A percentile compares a stretch with the other conserved stretches of the same genome.
phyloP scores from a whole-genome alignment of 75 land plant species.

The Adiantum capillusveneris region DNA sequence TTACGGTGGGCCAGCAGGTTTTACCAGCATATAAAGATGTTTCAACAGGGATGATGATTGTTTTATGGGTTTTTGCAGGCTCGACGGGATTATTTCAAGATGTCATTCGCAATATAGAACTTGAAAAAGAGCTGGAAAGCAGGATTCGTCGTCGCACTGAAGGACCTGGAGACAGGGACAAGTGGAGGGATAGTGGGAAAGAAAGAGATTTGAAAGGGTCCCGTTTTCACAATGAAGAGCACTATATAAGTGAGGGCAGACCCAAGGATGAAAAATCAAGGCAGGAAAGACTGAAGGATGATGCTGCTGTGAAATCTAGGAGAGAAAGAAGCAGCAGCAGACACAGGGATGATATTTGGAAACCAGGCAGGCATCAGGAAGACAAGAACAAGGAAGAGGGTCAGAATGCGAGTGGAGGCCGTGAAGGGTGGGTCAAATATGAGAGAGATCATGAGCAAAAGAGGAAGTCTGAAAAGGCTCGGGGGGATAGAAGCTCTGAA shows the following conservation, averaged over 20 bases:
- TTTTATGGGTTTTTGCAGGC: no score
- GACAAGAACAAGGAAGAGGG: slow-evolving; percentile 4
- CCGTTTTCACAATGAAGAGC: background rate
- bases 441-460: slow-evolving; percentile 3
- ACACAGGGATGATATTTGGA: background rate
- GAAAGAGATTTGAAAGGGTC: slow-evolving; percentile 19
- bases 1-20: no score
- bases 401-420: background rate
- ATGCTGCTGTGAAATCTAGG: background rate
- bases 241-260: background rate
- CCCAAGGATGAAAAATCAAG: background rate
- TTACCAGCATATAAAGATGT: no score
- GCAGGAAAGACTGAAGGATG: background rate
- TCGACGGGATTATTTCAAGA: slow-evolving; percentile 17
- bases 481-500: background rate
- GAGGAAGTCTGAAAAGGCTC: background rate
- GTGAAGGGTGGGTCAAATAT: background rate
- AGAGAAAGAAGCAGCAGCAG: background rate
- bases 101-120: slow-evolving; percentile 23
- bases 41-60: no score
- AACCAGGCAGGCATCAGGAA: background rate
- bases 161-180: slow-evolving; percentile 38
- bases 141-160: slow-evolving; percentile 24
- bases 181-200: slow-evolving; percentile 30
- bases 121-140: slow-evolving; percentile 38